phyloP scores from a whole-genome alignment of 441 rosid genomes.

The Populus hybrid region DNA sequence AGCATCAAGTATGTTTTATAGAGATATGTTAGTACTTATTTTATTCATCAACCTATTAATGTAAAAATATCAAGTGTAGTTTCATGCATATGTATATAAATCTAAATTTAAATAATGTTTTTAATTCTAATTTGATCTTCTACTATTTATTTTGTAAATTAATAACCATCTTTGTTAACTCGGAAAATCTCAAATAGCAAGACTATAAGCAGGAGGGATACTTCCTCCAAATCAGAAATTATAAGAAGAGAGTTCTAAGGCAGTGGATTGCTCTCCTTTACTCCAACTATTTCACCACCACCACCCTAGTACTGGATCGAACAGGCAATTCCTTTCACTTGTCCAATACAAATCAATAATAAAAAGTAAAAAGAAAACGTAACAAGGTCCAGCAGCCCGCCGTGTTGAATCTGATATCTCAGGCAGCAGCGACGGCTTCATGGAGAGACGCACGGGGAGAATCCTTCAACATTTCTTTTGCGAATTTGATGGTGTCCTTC shows the following conservation, averaged over 20 bases:
- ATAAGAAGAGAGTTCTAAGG: conserved; percentile 67
- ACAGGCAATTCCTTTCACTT: too few species aligned
- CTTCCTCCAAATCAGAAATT: conserved; percentile 50
- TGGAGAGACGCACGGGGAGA: conserved; percentile 52
- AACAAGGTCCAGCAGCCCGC: conserved; percentile 15
- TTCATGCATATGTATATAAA: too few species aligned
- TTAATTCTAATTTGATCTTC: too few species aligned
- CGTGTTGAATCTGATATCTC: conserved; percentile 68
- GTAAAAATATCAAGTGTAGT: too few species aligned
- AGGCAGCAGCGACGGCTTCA: conserved; percentile 47
- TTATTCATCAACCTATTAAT: too few species aligned
- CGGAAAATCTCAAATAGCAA: too few species aligned
- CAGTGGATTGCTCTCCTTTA: conserved; percentile 74
- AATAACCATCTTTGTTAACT: too few species aligned
- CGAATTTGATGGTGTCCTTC: conserved; percentile 53
- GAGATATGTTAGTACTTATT: too few species aligned
- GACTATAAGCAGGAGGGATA: background rate
- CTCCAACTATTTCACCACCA: conserved; percentile 38
- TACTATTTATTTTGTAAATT: too few species aligned
- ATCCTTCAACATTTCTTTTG: conserved; percentile 47
- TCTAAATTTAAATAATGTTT: rapidly evolving
- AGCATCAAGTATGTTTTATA: too few species aligned
- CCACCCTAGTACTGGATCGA: too few species aligned
- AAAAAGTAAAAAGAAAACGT: too few species aligned
- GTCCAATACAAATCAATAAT: background rate